phyloP scores from a whole-genome alignment of 257 asterid species.

The Pogostemon cablin region DNA sequence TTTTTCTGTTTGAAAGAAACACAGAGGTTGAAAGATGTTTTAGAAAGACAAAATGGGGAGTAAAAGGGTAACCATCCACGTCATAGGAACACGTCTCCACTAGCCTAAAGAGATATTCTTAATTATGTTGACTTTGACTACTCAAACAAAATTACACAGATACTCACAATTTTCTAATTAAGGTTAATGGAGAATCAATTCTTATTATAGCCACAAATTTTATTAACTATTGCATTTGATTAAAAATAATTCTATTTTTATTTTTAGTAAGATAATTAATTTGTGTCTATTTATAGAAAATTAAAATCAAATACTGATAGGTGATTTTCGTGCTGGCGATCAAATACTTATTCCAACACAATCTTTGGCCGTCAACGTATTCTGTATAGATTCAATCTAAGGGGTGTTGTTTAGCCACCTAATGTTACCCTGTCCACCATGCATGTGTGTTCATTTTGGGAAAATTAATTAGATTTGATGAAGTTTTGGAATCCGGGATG shows the following conservation, averaged over 20 bases:
- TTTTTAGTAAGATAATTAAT: too few species aligned
- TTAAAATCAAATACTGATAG: too few species aligned
- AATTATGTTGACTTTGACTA: not conserved
- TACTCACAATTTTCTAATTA: too few species aligned
- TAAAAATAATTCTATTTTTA: too few species aligned
- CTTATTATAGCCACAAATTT: too few species aligned
- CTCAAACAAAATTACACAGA: too few species aligned
- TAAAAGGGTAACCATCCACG: constrained; percentile 52
- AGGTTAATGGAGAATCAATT: too few species aligned
- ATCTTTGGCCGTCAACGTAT: constrained; percentile 47
- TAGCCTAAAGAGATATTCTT: not conserved
- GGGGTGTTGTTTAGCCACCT: constrained; percentile 45
- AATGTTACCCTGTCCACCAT: constrained; percentile 26
- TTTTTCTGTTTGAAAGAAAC: constrained; percentile 25
- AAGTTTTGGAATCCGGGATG: constrained; percentile 53
- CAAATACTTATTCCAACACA: constrained; percentile 10
- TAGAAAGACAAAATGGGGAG: constrained; percentile 42
- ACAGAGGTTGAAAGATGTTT: constrained; percentile 8
- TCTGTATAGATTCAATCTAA: constrained; percentile 18
- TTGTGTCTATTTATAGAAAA: too few species aligned
- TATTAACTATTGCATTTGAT: too few species aligned
- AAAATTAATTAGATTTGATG: constrained; percentile 46
- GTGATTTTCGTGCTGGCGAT: constrained; percentile 24
- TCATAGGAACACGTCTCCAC: constrained; percentile 62
- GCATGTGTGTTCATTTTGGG: constrained; percentile 48